Conservation (phyloP, 345 rosid genomes). For the Leavenworthia alabamica region DNA sequence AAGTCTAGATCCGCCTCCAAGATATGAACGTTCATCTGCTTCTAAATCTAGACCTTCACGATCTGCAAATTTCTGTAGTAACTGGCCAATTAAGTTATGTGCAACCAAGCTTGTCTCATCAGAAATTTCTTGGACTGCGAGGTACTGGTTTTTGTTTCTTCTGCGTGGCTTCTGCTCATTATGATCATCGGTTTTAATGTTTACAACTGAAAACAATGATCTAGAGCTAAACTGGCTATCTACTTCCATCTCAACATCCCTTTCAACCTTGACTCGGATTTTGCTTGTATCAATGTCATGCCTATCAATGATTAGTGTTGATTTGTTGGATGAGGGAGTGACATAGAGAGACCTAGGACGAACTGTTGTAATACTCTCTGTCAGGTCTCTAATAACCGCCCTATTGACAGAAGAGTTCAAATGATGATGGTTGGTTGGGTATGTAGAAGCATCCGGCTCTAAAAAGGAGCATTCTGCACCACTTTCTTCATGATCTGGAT, state of each 20-base stretch:
- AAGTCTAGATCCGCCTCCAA: constrained; percentile 34
- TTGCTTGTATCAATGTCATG: constrained; percentile 5
- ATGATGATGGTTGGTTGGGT: constrained; percentile 8
- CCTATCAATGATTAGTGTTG: constrained; percentile 13
- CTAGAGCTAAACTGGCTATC: constrained; percentile 17
- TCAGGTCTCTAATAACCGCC: constrained; percentile 2
- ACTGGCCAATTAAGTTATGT: constrained; percentile 53
- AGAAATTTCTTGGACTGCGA: constrained; percentile 65
- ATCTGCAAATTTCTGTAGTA: constrained; percentile 45
- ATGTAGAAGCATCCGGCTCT: constrained; percentile 7
- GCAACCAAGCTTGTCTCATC: constrained; percentile 66
- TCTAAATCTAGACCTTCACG: constrained; percentile 40
- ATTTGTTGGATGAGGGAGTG: constrained; percentile 25
- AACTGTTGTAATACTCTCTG: constrained; percentile 16
- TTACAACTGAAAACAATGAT: constrained; percentile 19
- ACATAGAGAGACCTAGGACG: constrained; percentile 23
- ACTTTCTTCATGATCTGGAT: constrained; percentile 45
- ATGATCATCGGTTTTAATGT: constrained; percentile 16
- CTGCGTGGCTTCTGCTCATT: constrained; percentile 18
- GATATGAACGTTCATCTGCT: constrained; percentile 35
- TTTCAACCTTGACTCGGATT: constrained; percentile 22
- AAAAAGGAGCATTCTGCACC: constrained; percentile 42
- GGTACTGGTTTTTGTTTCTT: constrained; percentile 43
- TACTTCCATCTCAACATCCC: constrained; percentile 20
- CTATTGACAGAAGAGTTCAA: constrained; percentile 18